A percentile compares a stretch with the other conserved stretches of the same genome.
Evolutionary conservation across 2,329 filamentous ascomycete genomes (phyloP).

Genomic region (Sporothrix inflata): DNA sequence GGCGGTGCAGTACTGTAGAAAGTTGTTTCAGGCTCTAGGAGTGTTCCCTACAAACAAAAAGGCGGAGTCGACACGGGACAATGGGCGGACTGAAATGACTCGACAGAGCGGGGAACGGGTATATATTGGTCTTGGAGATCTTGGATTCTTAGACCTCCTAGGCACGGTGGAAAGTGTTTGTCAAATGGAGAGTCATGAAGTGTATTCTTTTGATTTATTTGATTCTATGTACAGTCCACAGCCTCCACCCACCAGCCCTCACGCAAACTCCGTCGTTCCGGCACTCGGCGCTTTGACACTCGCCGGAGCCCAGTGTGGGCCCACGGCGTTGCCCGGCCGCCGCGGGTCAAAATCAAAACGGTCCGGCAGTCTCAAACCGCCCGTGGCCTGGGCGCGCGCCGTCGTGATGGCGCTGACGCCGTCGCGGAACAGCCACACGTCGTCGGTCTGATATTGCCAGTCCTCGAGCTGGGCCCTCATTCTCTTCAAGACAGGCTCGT

Average conservation of each 20-base stretch:
- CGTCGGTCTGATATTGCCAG: constrained; percentile 39
- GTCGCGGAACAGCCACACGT: constrained; percentile 40
- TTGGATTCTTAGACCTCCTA: not conserved
- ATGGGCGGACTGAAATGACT: not conserved
- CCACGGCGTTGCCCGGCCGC: constrained; percentile 30
- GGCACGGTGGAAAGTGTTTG: not conserved
- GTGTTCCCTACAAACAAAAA: not conserved
- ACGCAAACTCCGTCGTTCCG: constrained; percentile 15
- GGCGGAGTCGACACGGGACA: not conserved
- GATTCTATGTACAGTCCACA: not conserved
- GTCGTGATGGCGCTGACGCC: constrained; percentile 33
- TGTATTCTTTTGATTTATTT: not conserved
- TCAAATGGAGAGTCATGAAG: not conserved
- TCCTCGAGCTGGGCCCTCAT: constrained; percentile 39
- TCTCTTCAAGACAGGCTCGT: constrained; percentile 40
- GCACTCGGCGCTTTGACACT: not conserved
- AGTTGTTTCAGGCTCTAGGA: not conserved
- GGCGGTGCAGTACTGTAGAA: not conserved
- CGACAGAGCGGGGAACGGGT: constrained; percentile 15
- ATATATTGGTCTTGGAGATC: not conserved
- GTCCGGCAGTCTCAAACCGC: constrained; percentile 24
- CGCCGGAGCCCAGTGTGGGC: constrained; percentile 24
- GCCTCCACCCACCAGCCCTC: not conserved
- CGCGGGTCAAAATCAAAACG: constrained; percentile 32
- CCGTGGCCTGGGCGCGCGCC: constrained; percentile 15